Evolutionary conservation across 2,329 filamentous ascomycete genomes (phyloP), one percentile per base, ranked within the genome.

Genomic region (Paecilomyces variotii): DNA sequence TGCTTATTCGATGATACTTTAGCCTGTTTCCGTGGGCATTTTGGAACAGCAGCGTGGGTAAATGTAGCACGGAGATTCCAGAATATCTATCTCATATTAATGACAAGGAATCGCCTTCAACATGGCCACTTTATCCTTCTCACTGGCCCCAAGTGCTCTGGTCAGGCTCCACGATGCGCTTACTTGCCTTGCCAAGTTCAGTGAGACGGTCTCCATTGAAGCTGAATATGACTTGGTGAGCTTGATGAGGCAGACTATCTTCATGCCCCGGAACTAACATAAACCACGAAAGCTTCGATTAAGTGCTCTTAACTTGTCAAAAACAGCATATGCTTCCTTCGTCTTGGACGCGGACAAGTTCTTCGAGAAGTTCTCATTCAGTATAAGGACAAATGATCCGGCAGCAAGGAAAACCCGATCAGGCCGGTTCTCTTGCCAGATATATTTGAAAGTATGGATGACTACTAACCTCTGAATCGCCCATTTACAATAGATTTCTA

Each of bases 301-400:
- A 32, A 85, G 83, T 57, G 79, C 83, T 51, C 73, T 87, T 59
- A 87, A 87, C 65, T 79, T 80, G 7, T 84, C 84, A 5, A 84
- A 85, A 63, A 86, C 85, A 6, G 83, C 83, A 34, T 86, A 87
- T 73, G 81, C 83, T 1, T 82, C 84, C 2, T 84, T 86, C 62
- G 77, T 77, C 1, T 76, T 87, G 27, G 79, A 83, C 55, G 76
- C 76, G 14, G 74, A 72, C 32, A 69, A 70, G 0, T 87, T 86
- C 67, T 87, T 87, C 67, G 73, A 80, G 35, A 73, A 72, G 26
- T 87, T 86, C 68, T 76, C 81, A n/a, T 87, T 84, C 66, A 64
- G 70, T 27, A 65, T 69, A 61, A 61, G 66, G 59, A 60, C 28
- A 63, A 70, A 57, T 59, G 57, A 56, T 50, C 57, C 56, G 32